Percentiles rank a stretch among this genome's conserved stretches.
Evolutionary conservation across 2,329 filamentous ascomycete species (phyloP).

Genomic region (Sclerotinia nivalis): DNA sequence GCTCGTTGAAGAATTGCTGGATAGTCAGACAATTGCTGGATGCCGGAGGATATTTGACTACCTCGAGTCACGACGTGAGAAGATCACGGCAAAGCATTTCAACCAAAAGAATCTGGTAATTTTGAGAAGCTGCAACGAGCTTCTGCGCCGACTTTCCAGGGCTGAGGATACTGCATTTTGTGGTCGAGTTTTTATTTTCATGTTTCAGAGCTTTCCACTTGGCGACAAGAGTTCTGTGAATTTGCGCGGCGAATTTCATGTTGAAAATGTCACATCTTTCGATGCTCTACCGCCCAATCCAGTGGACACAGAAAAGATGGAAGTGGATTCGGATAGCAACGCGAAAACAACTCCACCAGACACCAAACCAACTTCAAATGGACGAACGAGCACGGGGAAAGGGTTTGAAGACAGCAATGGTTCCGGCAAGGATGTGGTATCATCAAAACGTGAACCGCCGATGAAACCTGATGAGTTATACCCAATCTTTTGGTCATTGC

Average conservation of each 20-base stretch:
- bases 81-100: conserved; percentile 78
- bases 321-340: conserved; percentile 57
- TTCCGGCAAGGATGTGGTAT: conserved; percentile 47
- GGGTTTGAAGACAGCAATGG: conserved; percentile 40
- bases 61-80: conserved; percentile 87
- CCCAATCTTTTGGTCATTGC: conserved; percentile 89
- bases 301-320: conserved; percentile 58
- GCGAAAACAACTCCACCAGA: conserved; percentile 35
- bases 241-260: conserved; percentile 90
- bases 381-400: conserved; percentile 29
- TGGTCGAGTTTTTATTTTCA: conserved; percentile 94
- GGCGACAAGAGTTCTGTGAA: conserved; percentile 98
- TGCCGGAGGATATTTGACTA: conserved; percentile 93
- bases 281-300: conserved; percentile 55
- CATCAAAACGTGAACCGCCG: conserved; percentile 44
- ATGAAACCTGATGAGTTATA: conserved; percentile 76
- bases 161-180: conserved; percentile 98
- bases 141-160: conserved; percentile 88
- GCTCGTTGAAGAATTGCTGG: conserved; percentile 90
- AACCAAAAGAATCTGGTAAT: conserved; percentile 85
- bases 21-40: conserved; percentile 91
- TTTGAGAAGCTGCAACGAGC: conserved; percentile 90
- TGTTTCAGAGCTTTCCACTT: conserved; percentile 96
- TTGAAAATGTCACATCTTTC: conserved; percentile 88
- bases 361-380: conserved; percentile 23